Evolutionary conservation across 345 rosid species (phyloP), one percentile per base, ranked within the genome.

Genomic region (Ceriops zippeliana): DNA sequence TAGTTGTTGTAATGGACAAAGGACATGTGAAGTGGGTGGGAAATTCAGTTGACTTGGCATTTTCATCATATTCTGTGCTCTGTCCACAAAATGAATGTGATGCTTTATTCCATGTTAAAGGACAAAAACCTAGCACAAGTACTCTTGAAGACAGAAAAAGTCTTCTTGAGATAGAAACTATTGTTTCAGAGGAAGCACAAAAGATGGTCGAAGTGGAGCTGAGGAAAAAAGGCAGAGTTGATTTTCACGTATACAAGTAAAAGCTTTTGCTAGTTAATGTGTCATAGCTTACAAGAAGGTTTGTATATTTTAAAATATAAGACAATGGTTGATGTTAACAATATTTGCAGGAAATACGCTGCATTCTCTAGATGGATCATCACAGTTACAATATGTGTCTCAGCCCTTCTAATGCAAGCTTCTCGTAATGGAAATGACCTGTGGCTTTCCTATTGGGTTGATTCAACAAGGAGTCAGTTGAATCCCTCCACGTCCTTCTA

Each of bases 391-490:
- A 84, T 93, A 77, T 66, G 81, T 65, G 69, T 87, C 70, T 89
- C 98, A 1, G 98, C 97, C 47, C 73, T 90, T 80, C 73, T 83
- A 75, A 93, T 93, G 98, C 98, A 93, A 89, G 90, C 90, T 70
- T 89, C 98, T 17, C 93, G 93, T 35, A 93, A 93, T 63, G 97
- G 93, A 52, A 93, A 85, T 82, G 98, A 93, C 75, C 79, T 90
- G 57, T 93, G 98, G 98, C 81, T 93, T 53, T 93, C 93, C 22
- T 90, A 79, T 79, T 93, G 98, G 98, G 96, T 90, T 69, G 93
- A 93, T 78, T 77, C 84, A 47, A 81, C 93, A 31, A 84, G 71
- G 72, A 80, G 79, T 67, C 78, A 66, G 68, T 58, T 72, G 70
- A 59, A 78, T 28, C 65, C 78, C 83, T 83, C 97, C 31, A 7